Base-by-base conservation (phyloP, 2,329 filamentous ascomycete species). In the Calonectria montana region DNA sequence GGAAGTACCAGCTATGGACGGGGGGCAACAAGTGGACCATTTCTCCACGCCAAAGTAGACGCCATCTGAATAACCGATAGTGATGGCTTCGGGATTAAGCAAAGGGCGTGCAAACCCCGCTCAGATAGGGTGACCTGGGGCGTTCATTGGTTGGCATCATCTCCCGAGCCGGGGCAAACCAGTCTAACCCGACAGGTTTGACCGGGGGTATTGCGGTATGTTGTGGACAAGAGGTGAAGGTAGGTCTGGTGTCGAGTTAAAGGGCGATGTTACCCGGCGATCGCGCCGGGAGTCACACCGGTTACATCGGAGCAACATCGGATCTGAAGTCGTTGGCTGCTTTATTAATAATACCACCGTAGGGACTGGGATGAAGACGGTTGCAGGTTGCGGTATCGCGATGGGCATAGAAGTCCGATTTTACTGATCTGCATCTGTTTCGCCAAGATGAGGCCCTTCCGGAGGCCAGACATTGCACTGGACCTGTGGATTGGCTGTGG, bases 131-230 rank as follows among this genome's bases (percentile, higher is more conserved):
- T 47, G 43, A 64, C 31, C 41, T 29, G 18, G 48, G 35, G n/a
- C 62, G 50, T 65, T 48, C 27, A 78, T 77, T 76, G 75, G 76
- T 50, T 68, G 53, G 43, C 29, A 57, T 41, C 37, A 48, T 23
- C 62, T 74, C 77, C 75, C 75, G 72, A 78, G 77, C 75, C 75
- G 77, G 77, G 77, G 74, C 70, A 73, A 73, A 67, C 41, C 59
- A 55, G 64, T 50, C 16, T 39, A 29, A 57, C 53, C 47, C 47
- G 39, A 57, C 55, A 61, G 27, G 55, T 55, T 62, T 71, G 65
- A 61, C 48, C 53, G 65, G 65, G 57, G 43, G 48, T 35, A 55
- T 45, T n/a, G 50, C 27, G 39, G 65, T 45, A 43, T 68, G 59
- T 41, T 35, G 50, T 59, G 50, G 61, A 59, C 53, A 59, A 18